Evolutionary conservation across 352 stramenopile genomes (phyloP), one percentile per base, ranked within the genome.

Genomic region (Pythium volutum): DNA sequence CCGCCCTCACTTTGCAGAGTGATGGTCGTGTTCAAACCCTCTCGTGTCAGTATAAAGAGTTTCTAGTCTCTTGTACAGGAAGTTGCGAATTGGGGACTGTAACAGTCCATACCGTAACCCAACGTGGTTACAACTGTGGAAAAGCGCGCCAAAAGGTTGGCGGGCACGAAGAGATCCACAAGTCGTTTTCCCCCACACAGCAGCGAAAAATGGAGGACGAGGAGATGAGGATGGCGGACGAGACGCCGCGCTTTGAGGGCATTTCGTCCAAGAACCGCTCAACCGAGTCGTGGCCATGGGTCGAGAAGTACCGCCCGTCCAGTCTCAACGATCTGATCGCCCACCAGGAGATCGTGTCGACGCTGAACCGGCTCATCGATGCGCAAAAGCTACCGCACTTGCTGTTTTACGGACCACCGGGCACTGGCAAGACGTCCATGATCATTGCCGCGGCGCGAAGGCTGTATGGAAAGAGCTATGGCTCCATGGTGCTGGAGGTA

Each of bases 271-370:
- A 75, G 58, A 91, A 92, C 59, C 79, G 85, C 33, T 77, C 81
- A 42, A 94, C 85, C 8, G 85, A 93, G 63, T 91, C 84, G 48
- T 93, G 95, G 78, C 93, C 97, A 22, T 99, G 96, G 97, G 96
- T 99, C 14, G 97, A 99, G 76, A 99, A 99, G 76, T 99, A 99
- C 79, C 90, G 97, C 2, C 97, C 97, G 22, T 88, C 81, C 22
- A 96, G 74, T 52, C 74, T 99, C 12, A 76, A 97, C 66, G 96
- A 99, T 67, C 74, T 99, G 12, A 97, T 99, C 46, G 95, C 96
- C 5, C 97, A 99, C 66, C 84, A 98, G 62, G 93, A 98, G 64
- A 99, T 99, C 75, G 87, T 99, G 48, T 86, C 82, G 45, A 99
- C 97, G 57, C 81, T 99, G 23, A 98, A 97, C 38, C 88, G 82